Evolutionary conservation across 2,329 filamentous ascomycete genomes (phyloP).

Genomic region (Nothophoma quercina): DNA sequence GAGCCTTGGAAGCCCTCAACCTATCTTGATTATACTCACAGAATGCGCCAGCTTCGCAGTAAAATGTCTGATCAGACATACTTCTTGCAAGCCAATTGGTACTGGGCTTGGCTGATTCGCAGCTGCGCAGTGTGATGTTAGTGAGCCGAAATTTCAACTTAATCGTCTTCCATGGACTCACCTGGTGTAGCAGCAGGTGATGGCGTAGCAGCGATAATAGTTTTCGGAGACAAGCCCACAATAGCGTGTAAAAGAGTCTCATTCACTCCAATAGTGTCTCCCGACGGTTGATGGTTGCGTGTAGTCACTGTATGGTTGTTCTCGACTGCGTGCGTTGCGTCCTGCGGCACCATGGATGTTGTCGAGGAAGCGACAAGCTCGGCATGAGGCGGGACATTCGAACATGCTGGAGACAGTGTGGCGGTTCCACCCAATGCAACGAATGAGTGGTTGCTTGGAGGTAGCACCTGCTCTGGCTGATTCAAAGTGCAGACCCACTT

Average conservation of each 20-base stretch:
- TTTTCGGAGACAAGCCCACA: neutral
- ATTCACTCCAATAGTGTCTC: neutral
- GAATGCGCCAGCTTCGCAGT: neutral
- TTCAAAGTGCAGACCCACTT: neutral
- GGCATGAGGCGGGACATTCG: too few relatives aligned
- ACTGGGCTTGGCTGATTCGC: neutral
- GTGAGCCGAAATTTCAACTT: neutral
- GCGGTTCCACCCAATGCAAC: neutral
- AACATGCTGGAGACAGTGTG: neutral
- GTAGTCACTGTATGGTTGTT: too few relatives aligned
- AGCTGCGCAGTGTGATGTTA: neutral
- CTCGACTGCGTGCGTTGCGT: too few relatives aligned
- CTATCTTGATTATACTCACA: neutral
- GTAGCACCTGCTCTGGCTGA: neutral
- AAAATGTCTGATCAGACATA: slow-evolving; percentile 1
- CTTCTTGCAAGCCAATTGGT: slow-evolving; percentile 1
- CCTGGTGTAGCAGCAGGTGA: neutral
- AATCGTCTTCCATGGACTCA: neutral
- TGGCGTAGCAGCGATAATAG: neutral
- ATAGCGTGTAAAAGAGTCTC: neutral
- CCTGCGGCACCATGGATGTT: too few relatives aligned
- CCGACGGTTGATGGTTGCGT: neutral
- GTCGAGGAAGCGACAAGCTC: too few relatives aligned
- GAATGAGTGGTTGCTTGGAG: neutral
- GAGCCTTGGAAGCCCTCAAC: neutral